Conservation (phyloP, 257 asterid genomes). For the Ajuga chamaepitys region DNA sequence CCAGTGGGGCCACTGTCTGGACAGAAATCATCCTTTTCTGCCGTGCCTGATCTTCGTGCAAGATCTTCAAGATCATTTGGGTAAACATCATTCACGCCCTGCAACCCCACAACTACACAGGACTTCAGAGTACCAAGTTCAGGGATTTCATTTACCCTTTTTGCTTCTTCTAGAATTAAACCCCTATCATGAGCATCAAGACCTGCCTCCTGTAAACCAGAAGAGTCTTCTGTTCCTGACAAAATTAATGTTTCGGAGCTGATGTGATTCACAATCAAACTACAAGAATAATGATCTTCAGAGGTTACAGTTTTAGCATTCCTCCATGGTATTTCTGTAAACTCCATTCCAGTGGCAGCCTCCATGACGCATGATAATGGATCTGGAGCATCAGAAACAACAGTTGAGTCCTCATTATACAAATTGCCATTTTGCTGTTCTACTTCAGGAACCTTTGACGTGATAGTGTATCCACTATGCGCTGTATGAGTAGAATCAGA, state of each 20-base stretch:
- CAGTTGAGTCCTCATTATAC: constrained; percentile 16
- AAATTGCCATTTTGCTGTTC: constrained; percentile 18
- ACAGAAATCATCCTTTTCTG: constrained; percentile 8
- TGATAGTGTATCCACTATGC: constrained; percentile 10
- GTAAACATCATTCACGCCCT: constrained; percentile 14
- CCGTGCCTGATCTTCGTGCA: constrained; percentile 12
- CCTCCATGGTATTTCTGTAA: constrained; percentile 13
- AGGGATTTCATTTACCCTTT: constrained; percentile 14
- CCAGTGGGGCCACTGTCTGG: constrained; percentile 20
- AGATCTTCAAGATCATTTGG: constrained; percentile 17
- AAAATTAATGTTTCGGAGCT: constrained; percentile 19
- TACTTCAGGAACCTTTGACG: constrained; percentile 10
- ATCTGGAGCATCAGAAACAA: constrained; percentile 17
- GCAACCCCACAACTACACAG: constrained; percentile 22
- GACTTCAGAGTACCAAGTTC: constrained; percentile 17
- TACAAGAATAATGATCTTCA: constrained; percentile 20
- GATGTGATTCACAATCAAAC: constrained; percentile 21
- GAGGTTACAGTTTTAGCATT: constrained; percentile 15
- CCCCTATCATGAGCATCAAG: constrained; percentile 20
- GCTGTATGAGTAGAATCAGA: constrained; percentile 20
- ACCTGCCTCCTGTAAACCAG: constrained; percentile 13
- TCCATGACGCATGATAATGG: constrained; percentile 9
- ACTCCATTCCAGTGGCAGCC: constrained; percentile 14
- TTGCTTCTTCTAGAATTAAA: constrained; percentile 25
- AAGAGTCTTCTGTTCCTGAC: constrained; percentile 7